These are phyloP conservation scores for Trypanosoma grayi DNA, from an alignment of 208 protist species.

Conservation along the genomic window DNA sequence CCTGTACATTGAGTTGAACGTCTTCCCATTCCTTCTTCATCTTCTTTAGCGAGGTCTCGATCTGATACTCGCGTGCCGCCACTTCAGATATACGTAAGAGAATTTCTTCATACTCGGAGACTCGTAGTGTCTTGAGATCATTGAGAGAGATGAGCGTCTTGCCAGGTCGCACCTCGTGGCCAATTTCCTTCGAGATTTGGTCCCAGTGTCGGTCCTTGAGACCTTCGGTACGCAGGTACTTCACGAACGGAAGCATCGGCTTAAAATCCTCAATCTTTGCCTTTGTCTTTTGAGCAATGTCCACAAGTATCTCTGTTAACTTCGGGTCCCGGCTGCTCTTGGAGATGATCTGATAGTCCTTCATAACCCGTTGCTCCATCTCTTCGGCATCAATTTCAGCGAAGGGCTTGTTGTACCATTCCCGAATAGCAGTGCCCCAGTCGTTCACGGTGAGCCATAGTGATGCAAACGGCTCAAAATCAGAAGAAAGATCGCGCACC, in stretches of 20 bases:
- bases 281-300: slow-evolving; percentile 87
- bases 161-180: slow-evolving; percentile 84
- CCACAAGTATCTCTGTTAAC: slow-evolving; percentile 80
- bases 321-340: slow-evolving; percentile 76
- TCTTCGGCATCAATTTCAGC: slow-evolving; percentile 82
- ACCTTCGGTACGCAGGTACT: slow-evolving; percentile 93
- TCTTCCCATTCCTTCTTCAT: slow-evolving; percentile 94
- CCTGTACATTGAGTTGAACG: slow-evolving; percentile 79
- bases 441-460: slow-evolving; percentile 94
- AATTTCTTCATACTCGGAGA: slow-evolving; percentile 81
- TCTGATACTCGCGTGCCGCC: slow-evolving; percentile 95
- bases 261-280: slow-evolving; percentile 94
- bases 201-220: slow-evolving; percentile 97
- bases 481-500: slow-evolving; percentile 82
- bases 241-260: slow-evolving; percentile 94
- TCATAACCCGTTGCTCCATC: slow-evolving; percentile 88
- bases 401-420: slow-evolving; percentile 88
- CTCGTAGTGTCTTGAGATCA: slow-evolving; percentile 68
- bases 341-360: slow-evolving; percentile 78
- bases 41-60: slow-evolving; percentile 92
- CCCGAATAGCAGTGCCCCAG: slow-evolving; percentile 75
- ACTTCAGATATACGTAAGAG: slow-evolving; percentile 92
- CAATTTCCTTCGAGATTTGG: slow-evolving; percentile 91
- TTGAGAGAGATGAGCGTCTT: slow-evolving; percentile 88
- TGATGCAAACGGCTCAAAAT: slow-evolving; percentile 96